A percentile compares a stretch with the other conserved stretches of the same genome.
These are phyloP conservation scores for Cladosporium sp. DNA, from an alignment of 2,329 filamentous ascomycete species.

Conservation along the genomic window DNA sequence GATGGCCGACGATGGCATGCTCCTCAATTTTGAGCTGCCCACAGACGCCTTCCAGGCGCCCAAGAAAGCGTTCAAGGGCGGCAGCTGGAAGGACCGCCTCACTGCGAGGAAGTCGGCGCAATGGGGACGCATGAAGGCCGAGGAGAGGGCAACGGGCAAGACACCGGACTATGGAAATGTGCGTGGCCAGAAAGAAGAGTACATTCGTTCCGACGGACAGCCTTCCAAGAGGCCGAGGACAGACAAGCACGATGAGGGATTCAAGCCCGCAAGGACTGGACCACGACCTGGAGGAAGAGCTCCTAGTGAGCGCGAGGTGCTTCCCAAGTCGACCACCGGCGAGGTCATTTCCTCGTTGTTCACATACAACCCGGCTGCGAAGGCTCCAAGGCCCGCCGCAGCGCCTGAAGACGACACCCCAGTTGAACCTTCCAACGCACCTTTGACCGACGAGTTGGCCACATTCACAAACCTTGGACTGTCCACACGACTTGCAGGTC, in stretches of 20 bases:
- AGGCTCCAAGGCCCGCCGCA: slow-evolving; percentile 55
- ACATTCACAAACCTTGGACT: slow-evolving; percentile 86
- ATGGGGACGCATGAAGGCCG: slow-evolving; percentile 50
- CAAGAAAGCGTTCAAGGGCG: slow-evolving; percentile 74
- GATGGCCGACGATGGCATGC: slow-evolving; percentile 95
- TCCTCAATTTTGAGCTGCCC: slow-evolving; percentile 81
- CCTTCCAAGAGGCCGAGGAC: slow-evolving; percentile 26
- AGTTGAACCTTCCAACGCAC: slow-evolving; percentile 83
- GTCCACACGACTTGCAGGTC: slow-evolving; percentile 74
- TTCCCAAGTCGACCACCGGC: slow-evolving; percentile 21
- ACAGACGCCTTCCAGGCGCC: slow-evolving; percentile 65
- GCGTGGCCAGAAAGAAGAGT: slow-evolving; percentile 27
- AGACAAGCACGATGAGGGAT: slow-evolving; percentile 20
- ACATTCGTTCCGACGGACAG: slow-evolving; percentile 20
- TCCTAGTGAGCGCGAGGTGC: slow-evolving; percentile 10
- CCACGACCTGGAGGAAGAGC: slow-evolving; percentile 16
- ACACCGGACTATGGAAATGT: slow-evolving; percentile 24
- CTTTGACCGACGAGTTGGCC: slow-evolving; percentile 76
- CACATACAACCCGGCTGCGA: slow-evolving; percentile 78
- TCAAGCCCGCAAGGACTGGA: slow-evolving; percentile 14
- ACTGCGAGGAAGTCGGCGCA: slow-evolving; percentile 70
- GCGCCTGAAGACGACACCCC: slow-evolving; percentile 49
- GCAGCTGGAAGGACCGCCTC: slow-evolving; percentile 87
- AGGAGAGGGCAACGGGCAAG: slow-evolving; percentile 26
- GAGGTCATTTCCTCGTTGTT: slow-evolving; percentile 84